Percentiles rank a stretch among this genome's conserved stretches.
phyloP scores from a whole-genome alignment of 192 early-diverging fungal species.

The Backusella australiensis region DNA sequence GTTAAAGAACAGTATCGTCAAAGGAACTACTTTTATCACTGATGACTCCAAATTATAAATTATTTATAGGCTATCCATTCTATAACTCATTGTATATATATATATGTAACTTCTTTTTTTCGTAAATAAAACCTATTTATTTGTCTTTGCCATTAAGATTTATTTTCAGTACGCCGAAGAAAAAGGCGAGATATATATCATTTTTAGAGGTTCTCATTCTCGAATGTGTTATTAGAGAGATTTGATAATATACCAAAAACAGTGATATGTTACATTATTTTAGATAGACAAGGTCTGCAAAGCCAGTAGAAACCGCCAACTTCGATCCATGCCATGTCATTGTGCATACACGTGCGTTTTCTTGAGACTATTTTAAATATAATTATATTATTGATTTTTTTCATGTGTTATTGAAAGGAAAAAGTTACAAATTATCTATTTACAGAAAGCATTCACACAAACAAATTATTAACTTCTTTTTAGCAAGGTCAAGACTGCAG shows the following conservation, averaged over 20 bases:
- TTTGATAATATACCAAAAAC: background rate
- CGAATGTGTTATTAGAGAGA: background rate
- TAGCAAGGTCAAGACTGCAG: conserved; percentile 32
- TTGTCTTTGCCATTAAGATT: background rate
- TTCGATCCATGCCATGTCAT: background rate
- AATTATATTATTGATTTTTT: background rate
- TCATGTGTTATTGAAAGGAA: background rate
- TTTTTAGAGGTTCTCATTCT: no score
- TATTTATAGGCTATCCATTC: background rate
- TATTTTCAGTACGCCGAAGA: background rate
- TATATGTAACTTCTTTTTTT: background rate
- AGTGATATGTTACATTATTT: no score
- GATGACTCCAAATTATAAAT: conserved; percentile 22
- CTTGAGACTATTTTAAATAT: background rate
- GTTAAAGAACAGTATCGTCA: conserved; percentile 85
- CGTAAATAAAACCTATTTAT: conserved; percentile 7
- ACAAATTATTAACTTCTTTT: conserved; percentile 21
- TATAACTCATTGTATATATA: background rate
- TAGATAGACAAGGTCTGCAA: background rate
- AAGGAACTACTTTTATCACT: conserved; percentile 81
- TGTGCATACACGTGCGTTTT: background rate
- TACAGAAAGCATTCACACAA: background rate
- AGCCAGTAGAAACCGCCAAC: background rate
- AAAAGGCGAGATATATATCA: no score
- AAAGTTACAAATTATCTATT: background rate